Evolutionary conservation across 176 grass and related monocot genomes (phyloP).

Genomic region (Rhipidocladum racemiflorum): DNA sequence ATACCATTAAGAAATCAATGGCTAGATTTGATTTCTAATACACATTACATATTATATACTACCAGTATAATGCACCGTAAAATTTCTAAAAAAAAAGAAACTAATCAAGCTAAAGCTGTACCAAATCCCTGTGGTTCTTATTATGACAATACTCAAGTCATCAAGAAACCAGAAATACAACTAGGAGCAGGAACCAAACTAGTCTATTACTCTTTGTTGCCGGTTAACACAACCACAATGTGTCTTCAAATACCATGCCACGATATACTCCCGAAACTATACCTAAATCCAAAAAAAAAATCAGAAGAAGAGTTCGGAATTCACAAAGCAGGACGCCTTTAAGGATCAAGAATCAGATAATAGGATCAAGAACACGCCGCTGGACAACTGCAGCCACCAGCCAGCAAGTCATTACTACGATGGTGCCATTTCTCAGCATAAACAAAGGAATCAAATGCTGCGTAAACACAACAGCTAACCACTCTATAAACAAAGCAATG

Average conservation of each 20-base stretch:
- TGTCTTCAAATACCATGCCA: constrained; percentile 2
- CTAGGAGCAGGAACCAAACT: background rate
- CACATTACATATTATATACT: no score
- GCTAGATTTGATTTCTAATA: no score
- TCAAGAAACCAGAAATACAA: background rate
- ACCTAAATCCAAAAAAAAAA: constrained; percentile 1
- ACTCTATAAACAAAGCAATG: constrained; percentile 27
- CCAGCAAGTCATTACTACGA: background rate
- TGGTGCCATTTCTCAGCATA: constrained; percentile 1
- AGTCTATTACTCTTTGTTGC: background rate
- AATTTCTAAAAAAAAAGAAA: background rate
- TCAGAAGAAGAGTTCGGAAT: background rate
- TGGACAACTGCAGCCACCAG: background rate
- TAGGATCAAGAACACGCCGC: background rate
- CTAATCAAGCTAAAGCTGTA: background rate
- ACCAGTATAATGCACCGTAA: no score
- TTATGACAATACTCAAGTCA: background rate
- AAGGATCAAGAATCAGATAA: background rate
- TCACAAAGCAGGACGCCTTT: background rate
- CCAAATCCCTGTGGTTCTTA: background rate
- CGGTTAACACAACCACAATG: background rate
- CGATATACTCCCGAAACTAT: background rate
- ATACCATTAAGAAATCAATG: no score
- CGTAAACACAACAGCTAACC: constrained; percentile 22
- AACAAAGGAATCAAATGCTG: constrained; percentile 17